Base-by-base conservation (phyloP, 2,329 filamentous ascomycete genomes). In the Shiraia sp. region DNA sequence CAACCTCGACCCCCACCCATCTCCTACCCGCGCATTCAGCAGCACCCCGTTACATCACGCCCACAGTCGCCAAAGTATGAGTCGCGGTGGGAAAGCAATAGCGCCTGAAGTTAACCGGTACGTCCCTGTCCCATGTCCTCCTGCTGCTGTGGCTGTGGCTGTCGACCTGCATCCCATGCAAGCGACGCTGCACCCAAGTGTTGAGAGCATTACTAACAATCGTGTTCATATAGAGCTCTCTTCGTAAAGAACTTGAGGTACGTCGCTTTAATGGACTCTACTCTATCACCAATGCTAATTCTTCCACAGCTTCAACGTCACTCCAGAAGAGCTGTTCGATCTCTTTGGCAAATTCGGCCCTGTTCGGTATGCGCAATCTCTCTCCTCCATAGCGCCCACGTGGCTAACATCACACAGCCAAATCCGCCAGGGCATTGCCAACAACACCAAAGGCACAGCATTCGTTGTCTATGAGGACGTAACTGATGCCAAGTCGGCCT, bases 381-480 rank as follows among this genome's bases (percentile, higher is more conserved):
- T 39, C 49, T 40, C n/a, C 42, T 13, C 25, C 40, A 33, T 47
- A 41, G 32, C 36, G 27, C 40, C 30, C 42, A 31, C 40, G 12
- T 13, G 5, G 33, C 64, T 68, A 40, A 71, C 44, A 13, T 15
- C 19, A 15, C 27, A 63, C 65, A 96, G 92, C 68, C 93, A 99
- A 85, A 95, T 99, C 69, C 92, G 93, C 70, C 91, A 96, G 77
- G 93, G 93, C 63, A 97, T 97, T 70, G 90, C 92, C 61, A 90
- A 86, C 76, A 92, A 93, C 73, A 96, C 93, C 66, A 99, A 97
- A 75, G 93, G 93, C 71, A 99, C 93, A 39, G 93, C 92, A 58
- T 99, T 96, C 74, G 93, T 99, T 62, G 93, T 99, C 75, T 99
- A 96, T 80, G 93, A 97, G 75, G 93, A 99, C 81, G 92, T 97